Evolutionary conservation across 441 rosid species (phyloP).

Genomic region (Cnidoscolus chayamansa): DNA sequence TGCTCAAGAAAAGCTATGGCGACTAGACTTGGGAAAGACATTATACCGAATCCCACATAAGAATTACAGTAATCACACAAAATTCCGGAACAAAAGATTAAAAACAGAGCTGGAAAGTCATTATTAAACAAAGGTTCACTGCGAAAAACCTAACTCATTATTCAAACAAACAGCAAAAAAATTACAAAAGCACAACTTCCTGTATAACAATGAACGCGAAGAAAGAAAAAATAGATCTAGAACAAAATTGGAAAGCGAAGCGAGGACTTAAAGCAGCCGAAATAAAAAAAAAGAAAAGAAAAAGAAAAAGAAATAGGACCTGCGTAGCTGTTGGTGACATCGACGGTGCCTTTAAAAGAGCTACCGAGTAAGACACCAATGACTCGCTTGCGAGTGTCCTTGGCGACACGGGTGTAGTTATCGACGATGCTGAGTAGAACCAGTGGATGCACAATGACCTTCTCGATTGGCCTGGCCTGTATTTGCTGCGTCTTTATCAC

Average conservation of each 20-base stretch:
- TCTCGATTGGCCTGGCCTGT: constrained; percentile 62
- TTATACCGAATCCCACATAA: neutral
- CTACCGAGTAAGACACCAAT: constrained; percentile 69
- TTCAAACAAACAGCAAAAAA: neutral
- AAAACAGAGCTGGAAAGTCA: neutral
- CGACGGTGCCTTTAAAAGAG: constrained; percentile 62
- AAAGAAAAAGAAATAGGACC: constrained; percentile 29
- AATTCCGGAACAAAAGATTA: neutral
- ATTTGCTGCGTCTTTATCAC: constrained; percentile 77
- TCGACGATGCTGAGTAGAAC: constrained; percentile 86
- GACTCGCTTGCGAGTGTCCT: constrained; percentile 77
- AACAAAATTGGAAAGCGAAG: neutral
- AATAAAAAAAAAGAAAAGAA: neutral
- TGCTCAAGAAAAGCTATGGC: neutral
- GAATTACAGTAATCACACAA: neutral
- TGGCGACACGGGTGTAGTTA: constrained; percentile 80
- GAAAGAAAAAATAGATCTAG: neutral
- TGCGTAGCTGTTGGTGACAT: constrained; percentile 81
- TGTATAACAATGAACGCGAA: neutral
- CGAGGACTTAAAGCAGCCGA: neutral
- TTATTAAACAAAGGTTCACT: neutral
- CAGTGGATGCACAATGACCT: constrained; percentile 79
- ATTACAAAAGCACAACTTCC: neutral
- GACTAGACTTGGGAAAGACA: neutral
- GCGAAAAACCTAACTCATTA: neutral